Conservation (phyloP, 2,329 filamentous ascomycete genomes). For the Nemania diffusa region DNA sequence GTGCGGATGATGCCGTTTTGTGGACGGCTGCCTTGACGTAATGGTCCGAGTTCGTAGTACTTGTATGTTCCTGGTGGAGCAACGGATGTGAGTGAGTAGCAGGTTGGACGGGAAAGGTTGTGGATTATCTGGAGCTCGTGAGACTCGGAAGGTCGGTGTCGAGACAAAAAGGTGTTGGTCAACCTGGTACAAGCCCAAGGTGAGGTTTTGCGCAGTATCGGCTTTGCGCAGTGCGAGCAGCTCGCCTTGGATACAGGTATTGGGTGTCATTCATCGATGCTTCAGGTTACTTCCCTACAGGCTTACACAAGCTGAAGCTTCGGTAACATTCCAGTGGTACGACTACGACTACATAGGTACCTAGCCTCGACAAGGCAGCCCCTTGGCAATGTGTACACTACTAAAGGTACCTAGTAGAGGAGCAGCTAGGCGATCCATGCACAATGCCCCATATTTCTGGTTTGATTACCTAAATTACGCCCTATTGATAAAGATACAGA, state of each 20-base stretch:
- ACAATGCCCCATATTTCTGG: too few species aligned
- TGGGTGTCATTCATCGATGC: conserved; percentile 13
- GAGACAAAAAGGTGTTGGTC: not conserved
- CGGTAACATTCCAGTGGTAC: conserved; percentile 30
- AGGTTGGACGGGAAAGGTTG: not conserved
- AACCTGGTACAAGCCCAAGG: conserved; percentile 10
- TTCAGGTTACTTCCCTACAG: conserved; percentile 8
- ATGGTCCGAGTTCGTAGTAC: conserved; percentile 16
- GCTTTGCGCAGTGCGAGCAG: conserved; percentile 34
- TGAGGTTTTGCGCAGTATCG: conserved; percentile 26
- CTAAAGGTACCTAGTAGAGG: too few species aligned
- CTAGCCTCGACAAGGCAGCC: not conserved
- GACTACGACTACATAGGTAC: not conserved
- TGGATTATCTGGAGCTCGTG: not conserved
- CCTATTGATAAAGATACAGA: not conserved
- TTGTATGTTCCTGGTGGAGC: not conserved
- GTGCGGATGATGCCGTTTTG: not conserved
- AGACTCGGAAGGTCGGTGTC: not conserved
- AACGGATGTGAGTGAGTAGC: not conserved
- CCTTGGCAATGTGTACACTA: too few species aligned
- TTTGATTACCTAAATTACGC: too few species aligned
- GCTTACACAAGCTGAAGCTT: conserved; percentile 32
- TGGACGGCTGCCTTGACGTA: conserved; percentile 31
- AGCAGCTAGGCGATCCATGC: too few species aligned
- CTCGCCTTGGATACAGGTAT: conserved; percentile 7